These are phyloP conservation scores for Aspergillus candidus DNA, from an alignment of 2,329 filamentous ascomycete species.

Conservation along the genomic window DNA sequence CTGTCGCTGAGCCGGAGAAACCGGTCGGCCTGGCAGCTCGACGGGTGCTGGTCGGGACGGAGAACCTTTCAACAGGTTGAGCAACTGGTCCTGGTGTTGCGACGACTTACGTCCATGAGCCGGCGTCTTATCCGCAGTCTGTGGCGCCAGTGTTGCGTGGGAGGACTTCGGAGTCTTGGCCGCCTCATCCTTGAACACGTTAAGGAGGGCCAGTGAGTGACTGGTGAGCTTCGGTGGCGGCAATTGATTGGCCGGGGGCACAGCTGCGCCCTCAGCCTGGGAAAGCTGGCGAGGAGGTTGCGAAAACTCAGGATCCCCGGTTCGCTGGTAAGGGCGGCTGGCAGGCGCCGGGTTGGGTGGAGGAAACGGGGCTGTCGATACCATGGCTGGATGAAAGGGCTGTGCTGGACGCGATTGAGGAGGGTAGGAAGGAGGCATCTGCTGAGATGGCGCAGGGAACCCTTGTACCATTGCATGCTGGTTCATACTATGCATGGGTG, in stretches of 20 bases:
- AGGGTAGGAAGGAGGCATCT: slow-evolving; percentile 18
- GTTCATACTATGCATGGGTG: slow-evolving; percentile 2
- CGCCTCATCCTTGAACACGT: slow-evolving; percentile 47
- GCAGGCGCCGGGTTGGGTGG: slow-evolving; percentile 18
- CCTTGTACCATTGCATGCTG: slow-evolving; percentile 8
- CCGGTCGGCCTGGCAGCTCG: slow-evolving; percentile 43
- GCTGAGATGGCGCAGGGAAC: slow-evolving; percentile 11
- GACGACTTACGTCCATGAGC: slow-evolving; percentile 20
- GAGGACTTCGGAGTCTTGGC: slow-evolving; percentile 21
- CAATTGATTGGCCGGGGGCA: slow-evolving; percentile 53
- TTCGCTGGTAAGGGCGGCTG: slow-evolving; percentile 42
- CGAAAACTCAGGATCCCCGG: slow-evolving; percentile 42
- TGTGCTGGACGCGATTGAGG: slow-evolving; percentile 18
- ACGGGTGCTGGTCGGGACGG: slow-evolving; percentile 30
- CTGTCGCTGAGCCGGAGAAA: slow-evolving; percentile 27
- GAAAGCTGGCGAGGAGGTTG: slow-evolving; percentile 26
- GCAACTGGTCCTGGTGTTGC: slow-evolving; percentile 34
- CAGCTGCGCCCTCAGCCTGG: slow-evolving; percentile 37
- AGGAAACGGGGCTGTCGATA: slow-evolving; percentile 8
- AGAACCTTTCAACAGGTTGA: slow-evolving; percentile 29
- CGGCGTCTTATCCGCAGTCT: slow-evolving; percentile 7
- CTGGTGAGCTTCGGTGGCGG: slow-evolving; percentile 54
- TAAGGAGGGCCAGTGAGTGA: slow-evolving; percentile 53
- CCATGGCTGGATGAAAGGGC: slow-evolving; percentile 15
- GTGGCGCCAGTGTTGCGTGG: slow-evolving; percentile 14